Evolutionary conservation across 352 stramenopile species (phyloP), one percentile per base, ranked within the genome.

Genomic region (Pythium dissotocum): DNA sequence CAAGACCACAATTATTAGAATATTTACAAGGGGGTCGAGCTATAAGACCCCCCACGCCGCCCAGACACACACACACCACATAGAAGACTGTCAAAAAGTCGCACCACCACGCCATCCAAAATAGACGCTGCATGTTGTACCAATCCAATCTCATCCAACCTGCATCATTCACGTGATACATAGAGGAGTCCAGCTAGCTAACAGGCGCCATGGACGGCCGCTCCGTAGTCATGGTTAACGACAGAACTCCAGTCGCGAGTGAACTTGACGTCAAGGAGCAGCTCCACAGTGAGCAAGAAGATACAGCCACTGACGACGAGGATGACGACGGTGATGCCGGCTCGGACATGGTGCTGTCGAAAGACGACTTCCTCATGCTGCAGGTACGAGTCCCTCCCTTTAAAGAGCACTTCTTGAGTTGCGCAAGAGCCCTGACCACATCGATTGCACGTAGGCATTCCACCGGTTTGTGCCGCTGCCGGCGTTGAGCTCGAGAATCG

Each of bases 321-420:
- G 26, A 58, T 38, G 12, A 58, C 59, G 62, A 72, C 2, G 12
- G 57, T 56, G n/a, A 36, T 65, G 33, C 49, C n/a, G 33, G 53
- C 49, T 12, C 60, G 21, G 80, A 89, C 18, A 76, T 89, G 65
- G 57, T 86, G 18, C 56, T 89, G 24, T 81, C 73, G 1, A 78
- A 77, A 35, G 77, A 84, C 6, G 80, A 88, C 9, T 85, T 87
- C 48, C 77, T 83, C 26, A 73, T 86, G 72, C 70, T 89, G 14
- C 78, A 84, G 64, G 55, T 77, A 10, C 5, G 63, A 16, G 26
- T 5, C 28, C 28, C 28, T 30, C 28, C 28, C 28, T 30, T 30
- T 21, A 40, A 21, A 38, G n/a, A 26, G 18, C 38, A 9, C n/a
- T 35, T 18, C 40, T 13, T 10, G 24, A 48, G 13, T 18, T 7